Conservation (phyloP, 345 rosid genomes). For the Pelargonium nanum region DNA sequence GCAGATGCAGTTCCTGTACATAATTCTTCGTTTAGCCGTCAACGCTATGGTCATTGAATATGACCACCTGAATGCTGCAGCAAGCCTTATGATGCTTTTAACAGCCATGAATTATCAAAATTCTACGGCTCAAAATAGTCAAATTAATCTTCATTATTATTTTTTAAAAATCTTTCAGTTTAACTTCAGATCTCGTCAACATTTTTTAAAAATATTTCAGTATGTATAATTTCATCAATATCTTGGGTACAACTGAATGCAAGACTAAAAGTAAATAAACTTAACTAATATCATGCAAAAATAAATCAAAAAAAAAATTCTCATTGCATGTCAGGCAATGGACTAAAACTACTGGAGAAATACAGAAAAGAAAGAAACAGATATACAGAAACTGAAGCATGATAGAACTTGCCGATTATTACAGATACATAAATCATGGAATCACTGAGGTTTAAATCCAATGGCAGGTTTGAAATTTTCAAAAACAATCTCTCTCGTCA, state of each 20-base stretch:
- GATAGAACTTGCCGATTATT: neutral
- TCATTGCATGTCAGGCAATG: neutral
- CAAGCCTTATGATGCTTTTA: neutral
- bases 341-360: neutral
- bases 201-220: no score
- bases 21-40: constrained; percentile 4
- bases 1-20: constrained; percentile 83
- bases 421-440: neutral
- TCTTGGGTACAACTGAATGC: neutral
- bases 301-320: no score
- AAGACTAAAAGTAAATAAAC: no score
- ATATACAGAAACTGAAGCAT: neutral
- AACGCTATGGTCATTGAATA: neutral
- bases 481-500: no score
- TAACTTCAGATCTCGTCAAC: neutral
- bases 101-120: neutral
- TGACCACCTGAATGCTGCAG: neutral
- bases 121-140: neutral
- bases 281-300: neutral
- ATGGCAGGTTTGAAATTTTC: neutral
- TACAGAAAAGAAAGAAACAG: neutral
- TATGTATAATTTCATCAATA: neutral
- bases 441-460: neutral
- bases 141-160: neutral
- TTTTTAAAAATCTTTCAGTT: no score